phyloP scores from a whole-genome alignment of 106 monocot genomes.

The Gastrodia elata region DNA sequence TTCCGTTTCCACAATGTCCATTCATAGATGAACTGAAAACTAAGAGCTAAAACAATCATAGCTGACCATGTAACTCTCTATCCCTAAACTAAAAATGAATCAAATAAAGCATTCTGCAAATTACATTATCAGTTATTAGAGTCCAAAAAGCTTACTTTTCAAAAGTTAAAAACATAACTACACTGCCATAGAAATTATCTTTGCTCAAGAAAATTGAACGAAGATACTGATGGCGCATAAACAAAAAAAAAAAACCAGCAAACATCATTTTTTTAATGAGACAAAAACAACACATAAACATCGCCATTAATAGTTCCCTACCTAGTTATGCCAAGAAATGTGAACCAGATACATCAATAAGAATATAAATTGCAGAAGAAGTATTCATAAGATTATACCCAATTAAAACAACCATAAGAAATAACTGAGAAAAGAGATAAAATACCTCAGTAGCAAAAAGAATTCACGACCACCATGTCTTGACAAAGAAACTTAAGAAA shows the following conservation, averaged over 20 bases:
- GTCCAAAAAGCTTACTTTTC: neutral
- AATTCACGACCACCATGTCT: neutral
- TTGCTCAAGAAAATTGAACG: neutral
- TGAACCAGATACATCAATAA: neutral
- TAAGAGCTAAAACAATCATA: neutral
- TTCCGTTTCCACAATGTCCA: constrained; percentile 12
- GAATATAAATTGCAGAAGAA: neutral
- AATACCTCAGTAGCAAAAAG: neutral
- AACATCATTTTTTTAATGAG: too few species aligned
- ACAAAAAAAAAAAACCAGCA: neutral
- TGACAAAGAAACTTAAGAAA: too few species aligned
- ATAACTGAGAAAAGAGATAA: neutral
- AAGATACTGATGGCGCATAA: neutral
- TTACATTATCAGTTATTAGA: neutral
- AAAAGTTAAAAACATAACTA: neutral
- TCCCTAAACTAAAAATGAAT: neutral
- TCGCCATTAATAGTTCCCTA: neutral
- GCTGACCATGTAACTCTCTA: neutral
- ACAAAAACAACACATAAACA: too few species aligned
- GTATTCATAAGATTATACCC: neutral
- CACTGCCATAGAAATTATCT: neutral
- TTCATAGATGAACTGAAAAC: constrained; percentile 18
- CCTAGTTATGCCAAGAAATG: neutral
- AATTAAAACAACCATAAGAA: neutral
- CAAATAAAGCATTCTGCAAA: neutral